These are phyloP conservation scores for Coemansia umbellata DNA, from an alignment of 192 early-diverging fungal species.

Conservation along the genomic window DNA sequence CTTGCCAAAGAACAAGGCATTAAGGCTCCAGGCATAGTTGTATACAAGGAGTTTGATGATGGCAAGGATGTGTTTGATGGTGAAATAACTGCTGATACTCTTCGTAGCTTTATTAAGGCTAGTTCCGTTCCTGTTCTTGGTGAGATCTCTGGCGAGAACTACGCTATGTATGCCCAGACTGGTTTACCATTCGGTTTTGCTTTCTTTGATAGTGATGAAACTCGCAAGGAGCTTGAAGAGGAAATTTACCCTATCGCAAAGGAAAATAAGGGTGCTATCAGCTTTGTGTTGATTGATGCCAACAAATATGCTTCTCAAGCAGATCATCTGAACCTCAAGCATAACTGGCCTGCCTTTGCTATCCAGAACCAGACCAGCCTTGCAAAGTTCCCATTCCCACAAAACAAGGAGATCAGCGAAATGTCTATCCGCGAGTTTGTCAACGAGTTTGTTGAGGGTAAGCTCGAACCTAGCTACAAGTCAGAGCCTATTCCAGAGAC, in stretches of 20 bases:
- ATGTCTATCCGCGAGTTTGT: constrained; percentile 62
- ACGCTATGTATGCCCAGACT: constrained; percentile 75
- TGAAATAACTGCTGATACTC: constrained; percentile 52
- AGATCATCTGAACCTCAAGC: constrained; percentile 83
- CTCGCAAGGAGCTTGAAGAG: constrained; percentile 55
- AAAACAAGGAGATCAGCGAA: constrained; percentile 61
- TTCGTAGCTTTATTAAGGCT: constrained; percentile 70
- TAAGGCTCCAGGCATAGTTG: constrained; percentile 62
- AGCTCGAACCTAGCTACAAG: constrained; percentile 74
- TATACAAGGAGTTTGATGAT: constrained; percentile 93
- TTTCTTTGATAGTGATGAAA: constrained; percentile 70
- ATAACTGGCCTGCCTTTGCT: constrained; percentile 89
- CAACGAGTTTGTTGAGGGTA: constrained; percentile 61
- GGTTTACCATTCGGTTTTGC: constrained; percentile 89
- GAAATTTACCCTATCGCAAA: constrained; percentile 72
- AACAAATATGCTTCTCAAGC: constrained; percentile 82
- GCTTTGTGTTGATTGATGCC: constrained; percentile 90
- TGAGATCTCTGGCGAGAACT: constrained; percentile 89
- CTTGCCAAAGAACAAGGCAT: constrained; percentile 55
- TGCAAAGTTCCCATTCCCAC: constrained; percentile 83
- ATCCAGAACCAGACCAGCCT: constrained; percentile 73
- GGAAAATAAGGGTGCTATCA: constrained; percentile 81
- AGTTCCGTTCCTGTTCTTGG: constrained; percentile 84
- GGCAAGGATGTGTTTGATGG: constrained; percentile 69
- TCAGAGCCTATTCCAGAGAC: constrained; percentile 74